A percentile compares a stretch with the other conserved stretches of the same genome.
These are phyloP conservation scores for Arachnopeziza araneosa DNA, from an alignment of 2,329 filamentous ascomycete species.

Conservation along the genomic window DNA sequence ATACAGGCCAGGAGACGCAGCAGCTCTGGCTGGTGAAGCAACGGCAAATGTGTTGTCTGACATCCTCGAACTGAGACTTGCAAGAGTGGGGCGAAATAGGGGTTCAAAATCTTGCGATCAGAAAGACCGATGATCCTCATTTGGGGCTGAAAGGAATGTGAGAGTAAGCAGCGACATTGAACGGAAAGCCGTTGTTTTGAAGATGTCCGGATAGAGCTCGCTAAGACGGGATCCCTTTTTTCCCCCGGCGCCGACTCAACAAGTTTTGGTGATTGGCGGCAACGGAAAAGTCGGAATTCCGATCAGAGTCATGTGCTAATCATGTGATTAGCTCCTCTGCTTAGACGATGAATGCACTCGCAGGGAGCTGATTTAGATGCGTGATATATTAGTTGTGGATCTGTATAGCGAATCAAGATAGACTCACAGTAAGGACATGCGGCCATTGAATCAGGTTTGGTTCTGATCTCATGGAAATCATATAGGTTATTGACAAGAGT, in stretches of 20 bases:
- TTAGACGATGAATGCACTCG: too few species aligned
- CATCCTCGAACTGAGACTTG: background rate
- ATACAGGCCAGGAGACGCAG: background rate
- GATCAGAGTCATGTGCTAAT: background rate
- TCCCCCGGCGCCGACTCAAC: background rate
- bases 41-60: background rate
- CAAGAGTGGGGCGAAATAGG: background rate
- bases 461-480: too few species aligned
- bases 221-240: background rate
- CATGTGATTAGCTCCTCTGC: too few species aligned
- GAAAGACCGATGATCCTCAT: background rate
- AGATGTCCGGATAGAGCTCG: background rate
- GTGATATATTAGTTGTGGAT: too few species aligned
- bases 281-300: background rate
- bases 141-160: background rate
- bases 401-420: too few species aligned
- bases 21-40: background rate
- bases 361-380: too few species aligned
- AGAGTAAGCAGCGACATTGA: background rate
- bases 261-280: background rate
- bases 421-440: too few species aligned
- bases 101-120: background rate
- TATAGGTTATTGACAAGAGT: too few species aligned
- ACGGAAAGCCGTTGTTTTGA: background rate
- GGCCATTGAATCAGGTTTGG: too few species aligned